Evolutionary conservation across 1,284 basidiomycete genomes (phyloP), one percentile per base, ranked within the genome.

Genomic region (Puccinia novopanici): DNA sequence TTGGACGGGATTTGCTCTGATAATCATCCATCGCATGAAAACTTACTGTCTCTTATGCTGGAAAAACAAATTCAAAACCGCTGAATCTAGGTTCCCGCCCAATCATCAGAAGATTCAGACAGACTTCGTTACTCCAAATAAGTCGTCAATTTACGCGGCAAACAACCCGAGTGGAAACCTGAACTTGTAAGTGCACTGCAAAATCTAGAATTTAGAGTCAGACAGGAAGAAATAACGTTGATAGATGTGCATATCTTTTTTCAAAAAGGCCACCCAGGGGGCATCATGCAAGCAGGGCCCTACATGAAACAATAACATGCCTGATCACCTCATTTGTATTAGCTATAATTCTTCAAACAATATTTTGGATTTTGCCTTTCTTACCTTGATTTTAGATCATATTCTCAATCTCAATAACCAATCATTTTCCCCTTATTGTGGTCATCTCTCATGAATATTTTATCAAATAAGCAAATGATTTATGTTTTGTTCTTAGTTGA

Each of bases 11-110:
- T 13, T 55, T 68, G 34, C 37, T 27, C 42, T 77, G 45, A 77
- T 77, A 30, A 54, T 48, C 12, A 67, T 12, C 6, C 34, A 67
- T 52, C 19, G 42, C 15, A 52, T 67, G 22, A 77, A 65, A 5
- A 65, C 24, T n/a, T 67, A 67, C 27, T 75, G 73, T 67, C 30
- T 77, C 19, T 34, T 54, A 17, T 68, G 61, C 37, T 77, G 75
- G 61, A 37, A 54, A 22, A 71, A 71, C 5, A 55, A 71, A 30
- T 54, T 54, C 34, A 52, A 12, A 34, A 34, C 48, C n/a, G 2
- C 24, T 27, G 68, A 54, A 54, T 52, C 52, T 22, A 27, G 34
- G 15, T 40, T 42, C 19, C 19, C 24, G 30, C n/a, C 27, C 8
- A 19, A 48, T 70, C 24, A 54, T 5, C 30, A 37, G 30, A 34